Base-by-base conservation (phyloP, 1,284 basidiomycete genomes). In the Pseudozyma tsukubaensis region DNA sequence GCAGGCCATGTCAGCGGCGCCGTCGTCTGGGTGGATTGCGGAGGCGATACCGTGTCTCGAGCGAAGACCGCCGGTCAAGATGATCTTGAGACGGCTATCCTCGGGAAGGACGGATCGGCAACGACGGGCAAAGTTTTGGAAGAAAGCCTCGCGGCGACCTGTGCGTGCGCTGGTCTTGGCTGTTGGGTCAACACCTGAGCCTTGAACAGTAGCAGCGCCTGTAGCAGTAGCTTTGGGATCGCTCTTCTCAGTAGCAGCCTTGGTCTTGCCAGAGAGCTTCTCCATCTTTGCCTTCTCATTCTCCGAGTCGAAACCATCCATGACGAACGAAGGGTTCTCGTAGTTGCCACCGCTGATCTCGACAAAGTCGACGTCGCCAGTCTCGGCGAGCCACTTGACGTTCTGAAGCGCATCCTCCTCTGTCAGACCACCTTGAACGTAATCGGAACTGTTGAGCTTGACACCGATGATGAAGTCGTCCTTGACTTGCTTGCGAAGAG, bases 271-370 rank as follows among this genome's bases (percentile, higher is more conserved):
- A 3, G 49, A 51, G 5, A 76, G 44, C 53, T 78, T 78, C 18
- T 62, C 70, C 39, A 70, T 34, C 36, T 60, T 70, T 13, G 53
- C 59, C 40, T 62, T 64, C 73, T 84, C 59, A 61, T 72, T 58
- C 61, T 85, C 56, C 37, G 76, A 59, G 72, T 78, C 75, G 79
- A 86, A 77, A 76, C 82, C 35, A 61, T 84, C 67, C 83, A 81
- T 59, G 72, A 84, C 40, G 69, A 76, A 70, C n/a, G 79, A 89
- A 72, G 92, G 91, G 29, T 88, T 89, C 82, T 94, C 92, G 77
- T 95, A 95, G 80, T 92, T 91, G 2, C 93, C 93, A 4, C 93
- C 94, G 70, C 91, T 93, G 64, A 95, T 89, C 85, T 94, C 92
- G 54, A 95, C 90, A 82, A 93, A 92, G 84, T 94, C 93, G 1